A percentile compares a stretch with the other conserved stretches of the same genome.
These are phyloP conservation scores for Chaetomium tenue DNA, from an alignment of 495 filamentous ascomycete genomes.

Conservation along the genomic window DNA sequence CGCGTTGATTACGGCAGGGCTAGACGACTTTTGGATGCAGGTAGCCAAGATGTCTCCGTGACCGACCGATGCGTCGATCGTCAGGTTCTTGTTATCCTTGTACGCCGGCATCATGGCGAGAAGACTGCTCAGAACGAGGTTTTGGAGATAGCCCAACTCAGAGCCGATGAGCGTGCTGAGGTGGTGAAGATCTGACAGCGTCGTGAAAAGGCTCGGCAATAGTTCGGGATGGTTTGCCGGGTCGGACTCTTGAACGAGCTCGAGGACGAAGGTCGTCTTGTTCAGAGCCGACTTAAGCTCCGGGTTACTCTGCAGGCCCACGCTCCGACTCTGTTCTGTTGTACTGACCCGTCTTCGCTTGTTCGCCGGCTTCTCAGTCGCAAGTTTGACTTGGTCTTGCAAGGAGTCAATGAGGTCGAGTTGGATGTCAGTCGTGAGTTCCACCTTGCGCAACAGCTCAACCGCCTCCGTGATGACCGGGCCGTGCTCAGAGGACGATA, in stretches of 20 bases:
- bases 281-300: slow-evolving; percentile 62
- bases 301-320: slow-evolving; percentile 39
- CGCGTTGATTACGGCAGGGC: slow-evolving; percentile 85
- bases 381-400: slow-evolving; percentile 61
- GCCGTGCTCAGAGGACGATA: slow-evolving; percentile 25
- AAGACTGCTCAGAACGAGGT: slow-evolving; percentile 71
- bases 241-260: slow-evolving; percentile 75
- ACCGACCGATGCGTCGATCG: slow-evolving; percentile 71
- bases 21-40: slow-evolving; percentile 83
- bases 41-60: slow-evolving; percentile 85
- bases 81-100: slow-evolving; percentile 56
- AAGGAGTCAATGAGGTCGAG: slow-evolving; percentile 65
- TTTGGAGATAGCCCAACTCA: slow-evolving; percentile 82
- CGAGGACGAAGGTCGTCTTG: slow-evolving; percentile 81
- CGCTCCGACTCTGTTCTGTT: slow-evolving; percentile 50
- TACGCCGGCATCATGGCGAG: slow-evolving; percentile 73
- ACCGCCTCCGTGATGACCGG: slow-evolving; percentile 54
- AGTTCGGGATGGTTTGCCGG: slow-evolving; percentile 70
- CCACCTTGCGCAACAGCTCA: slow-evolving; percentile 64
- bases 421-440: slow-evolving; percentile 68
- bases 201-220: slow-evolving; percentile 72
- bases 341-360: slow-evolving; percentile 77
- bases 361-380: slow-evolving; percentile 59
- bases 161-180: slow-evolving; percentile 67
- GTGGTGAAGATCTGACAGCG: slow-evolving; percentile 79